Evolutionary conservation across 129 eudicot species (phyloP), one percentile per base, ranked within the genome.

Genomic region (Pittosporum tobira): DNA sequence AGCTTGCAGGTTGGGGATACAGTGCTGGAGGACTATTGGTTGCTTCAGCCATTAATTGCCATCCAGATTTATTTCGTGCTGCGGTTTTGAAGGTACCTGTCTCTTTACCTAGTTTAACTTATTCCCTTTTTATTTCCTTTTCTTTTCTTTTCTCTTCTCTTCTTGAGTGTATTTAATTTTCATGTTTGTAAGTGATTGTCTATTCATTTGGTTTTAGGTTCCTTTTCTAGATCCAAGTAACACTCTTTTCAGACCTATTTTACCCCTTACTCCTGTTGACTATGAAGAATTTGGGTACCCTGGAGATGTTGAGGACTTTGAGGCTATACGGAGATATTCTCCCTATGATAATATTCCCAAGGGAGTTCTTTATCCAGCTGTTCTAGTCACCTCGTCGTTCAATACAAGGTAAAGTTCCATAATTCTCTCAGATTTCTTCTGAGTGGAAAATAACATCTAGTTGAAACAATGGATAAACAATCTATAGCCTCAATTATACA

Each of bases 281-380:
- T 90, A 83, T 42, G 98, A 90, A 53, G 98, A 90, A 63, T 90
- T 90, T 57, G 98, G 98, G 62, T 83, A 85, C 65, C 98, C 98
- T 38, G 84, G 73, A 20, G 98, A 86, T 49, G 18, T 71, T 6
- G 83, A 82, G 51, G 98, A 90, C 73, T 90, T 90, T 68, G 80
- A 82, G 52, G 94, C 94, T 54, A 79, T 90, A 45, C 77, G 77
- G 23, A 80, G 79, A 28, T 90, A 67, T 68, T 83, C 81, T 49
- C 95, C 98, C 30, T 90, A 90, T 59, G 88, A 86, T 50, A 90
- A 86, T 64, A 78, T 90, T 65, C 83, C 57, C 51, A 71, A 83
- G 69, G 89, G 74, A 51, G 81, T 70, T 68, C 48, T 76, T 29
- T 90, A 82, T 75, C 95, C 98, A 40, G 87, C 95, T 40, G 77